Conservation (phyloP, 2,329 filamentous ascomycete genomes). For the Cryphonectria radicalis region DNA sequence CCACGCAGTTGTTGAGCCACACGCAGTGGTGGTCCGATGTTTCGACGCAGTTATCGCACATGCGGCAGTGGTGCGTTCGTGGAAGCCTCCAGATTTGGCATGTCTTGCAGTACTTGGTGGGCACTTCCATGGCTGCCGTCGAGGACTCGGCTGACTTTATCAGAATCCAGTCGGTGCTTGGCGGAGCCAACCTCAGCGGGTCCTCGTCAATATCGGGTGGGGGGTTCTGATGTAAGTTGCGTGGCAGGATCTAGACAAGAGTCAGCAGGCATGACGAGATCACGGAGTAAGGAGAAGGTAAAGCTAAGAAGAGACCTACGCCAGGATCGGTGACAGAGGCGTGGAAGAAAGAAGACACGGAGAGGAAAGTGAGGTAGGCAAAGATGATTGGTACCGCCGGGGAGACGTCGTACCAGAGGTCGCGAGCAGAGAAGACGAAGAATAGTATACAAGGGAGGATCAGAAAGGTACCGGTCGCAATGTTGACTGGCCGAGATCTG, state of each 20-base stretch:
- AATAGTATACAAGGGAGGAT: slow-evolving; percentile 80
- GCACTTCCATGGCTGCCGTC: slow-evolving; percentile 93
- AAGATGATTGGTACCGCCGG: slow-evolving; percentile 89
- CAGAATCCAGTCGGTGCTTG: slow-evolving; percentile 92
- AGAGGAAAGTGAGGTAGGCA: slow-evolving; percentile 88
- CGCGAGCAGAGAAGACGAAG: slow-evolving; percentile 82
- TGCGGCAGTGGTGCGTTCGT: slow-evolving; percentile 91
- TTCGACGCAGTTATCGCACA: slow-evolving; percentile 97
- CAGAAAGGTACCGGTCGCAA: slow-evolving; percentile 82
- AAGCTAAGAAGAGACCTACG: slow-evolving; percentile 58
- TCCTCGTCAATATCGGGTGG: slow-evolving; percentile 75
- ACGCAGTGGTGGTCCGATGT: slow-evolving; percentile 98
- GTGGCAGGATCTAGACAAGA: slow-evolving; percentile 75
- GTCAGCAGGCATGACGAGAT: slow-evolving; percentile 14
- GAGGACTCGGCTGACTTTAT: slow-evolving; percentile 77
- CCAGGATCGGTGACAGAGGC: slow-evolving; percentile 92
- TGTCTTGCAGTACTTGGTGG: slow-evolving; percentile 96
- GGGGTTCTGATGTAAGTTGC: slow-evolving; percentile 90
- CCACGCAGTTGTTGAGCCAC: slow-evolving; percentile 98
- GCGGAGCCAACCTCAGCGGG: slow-evolving; percentile 77
- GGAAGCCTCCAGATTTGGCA: slow-evolving; percentile 98
- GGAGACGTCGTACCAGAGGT: slow-evolving; percentile 83
- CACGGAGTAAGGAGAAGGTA: not conserved
- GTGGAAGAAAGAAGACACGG: slow-evolving; percentile 90
- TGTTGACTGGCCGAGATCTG: slow-evolving; percentile 83